A percentile compares a stretch with the other conserved stretches of the same genome.
These are phyloP conservation scores for Penicillium expansum DNA, from an alignment of 2,329 filamentous ascomycete species.

Conservation along the genomic window DNA sequence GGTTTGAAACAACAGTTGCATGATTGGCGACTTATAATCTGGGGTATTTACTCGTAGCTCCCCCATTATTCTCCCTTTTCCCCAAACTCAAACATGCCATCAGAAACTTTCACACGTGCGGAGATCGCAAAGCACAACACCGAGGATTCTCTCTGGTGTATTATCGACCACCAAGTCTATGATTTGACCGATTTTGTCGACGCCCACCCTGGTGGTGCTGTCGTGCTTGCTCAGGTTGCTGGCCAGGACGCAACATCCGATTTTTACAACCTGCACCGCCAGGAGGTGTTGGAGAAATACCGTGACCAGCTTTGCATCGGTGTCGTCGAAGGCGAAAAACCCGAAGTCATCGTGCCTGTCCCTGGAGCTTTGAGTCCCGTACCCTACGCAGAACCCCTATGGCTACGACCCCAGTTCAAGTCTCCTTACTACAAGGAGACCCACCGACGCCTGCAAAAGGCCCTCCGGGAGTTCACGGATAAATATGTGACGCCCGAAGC, in stretches of 20 bases:
- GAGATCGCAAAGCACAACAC: slow-evolving; percentile 73
- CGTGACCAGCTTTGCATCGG: slow-evolving; percentile 68
- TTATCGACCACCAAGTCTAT: slow-evolving; percentile 85
- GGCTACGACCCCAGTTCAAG: slow-evolving; percentile 74
- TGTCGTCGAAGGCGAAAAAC: slow-evolving; percentile 69
- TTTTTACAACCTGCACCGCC: slow-evolving; percentile 89
- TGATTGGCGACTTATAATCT: slow-evolving; percentile 16
- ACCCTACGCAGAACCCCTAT: slow-evolving; percentile 81
- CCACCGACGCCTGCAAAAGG: slow-evolving; percentile 66
- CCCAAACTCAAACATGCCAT: slow-evolving; percentile 14
- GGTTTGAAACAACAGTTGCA: slow-evolving; percentile 11
- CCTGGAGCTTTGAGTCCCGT: slow-evolving; percentile 72
- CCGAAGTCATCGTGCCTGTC: slow-evolving; percentile 67
- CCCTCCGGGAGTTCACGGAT: slow-evolving; percentile 71
- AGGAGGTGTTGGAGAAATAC: slow-evolving; percentile 85
- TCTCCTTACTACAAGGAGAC: slow-evolving; percentile 77
- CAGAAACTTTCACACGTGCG: slow-evolving; percentile 45
- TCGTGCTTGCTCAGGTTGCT: slow-evolving; percentile 75
- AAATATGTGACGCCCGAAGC: slow-evolving; percentile 70
- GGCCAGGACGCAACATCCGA: slow-evolving; percentile 76
- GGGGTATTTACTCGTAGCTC: slow-evolving; percentile 12
- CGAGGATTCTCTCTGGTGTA: slow-evolving; percentile 74
- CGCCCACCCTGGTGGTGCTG: slow-evolving; percentile 77
- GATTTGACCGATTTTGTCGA: slow-evolving; percentile 82
- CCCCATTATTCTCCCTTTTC: neutral